Evolutionary conservation across 2,329 filamentous ascomycete species (phyloP).

Genomic region (Ceratocystis variospora): DNA sequence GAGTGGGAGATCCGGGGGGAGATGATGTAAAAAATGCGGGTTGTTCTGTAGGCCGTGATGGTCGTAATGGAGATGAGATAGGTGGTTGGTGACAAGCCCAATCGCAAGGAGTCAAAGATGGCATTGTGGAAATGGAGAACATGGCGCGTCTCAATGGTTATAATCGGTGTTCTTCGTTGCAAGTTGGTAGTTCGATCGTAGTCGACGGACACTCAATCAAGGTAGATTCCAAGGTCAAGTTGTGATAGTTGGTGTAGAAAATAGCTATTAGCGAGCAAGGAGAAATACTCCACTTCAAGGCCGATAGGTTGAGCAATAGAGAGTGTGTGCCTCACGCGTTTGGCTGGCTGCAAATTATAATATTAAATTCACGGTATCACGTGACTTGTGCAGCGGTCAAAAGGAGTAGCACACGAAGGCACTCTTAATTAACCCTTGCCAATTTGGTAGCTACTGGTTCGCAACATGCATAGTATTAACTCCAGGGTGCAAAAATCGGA

Average conservation of each 20-base stretch:
- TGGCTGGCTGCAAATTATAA: background rate
- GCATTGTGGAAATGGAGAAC: conserved; percentile 32
- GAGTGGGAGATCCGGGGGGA: conserved; percentile 8
- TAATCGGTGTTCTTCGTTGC: background rate
- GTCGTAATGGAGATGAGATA: conserved; percentile 44
- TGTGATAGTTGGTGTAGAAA: background rate
- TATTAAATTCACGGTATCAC: background rate
- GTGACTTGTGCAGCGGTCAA: background rate
- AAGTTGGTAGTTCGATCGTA: background rate
- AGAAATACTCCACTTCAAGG: background rate
- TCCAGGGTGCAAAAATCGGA: no score
- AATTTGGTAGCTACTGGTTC: background rate
- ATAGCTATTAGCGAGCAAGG: background rate
- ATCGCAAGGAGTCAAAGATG: conserved; percentile 31
- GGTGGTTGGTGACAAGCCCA: conserved; percentile 28
- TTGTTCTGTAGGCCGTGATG: conserved; percentile 32
- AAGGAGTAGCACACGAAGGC: background rate
- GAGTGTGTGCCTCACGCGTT: background rate
- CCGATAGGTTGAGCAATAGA: background rate
- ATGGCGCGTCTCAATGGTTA: conserved; percentile 23
- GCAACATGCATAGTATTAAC: background rate
- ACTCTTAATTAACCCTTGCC: no score
- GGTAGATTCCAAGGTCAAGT: background rate
- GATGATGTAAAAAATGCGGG: conserved; percentile 12
- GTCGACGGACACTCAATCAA: background rate